Evolutionary conservation across 495 filamentous ascomycete genomes (phyloP).

Genomic region (Jackrogersella multiformis): DNA sequence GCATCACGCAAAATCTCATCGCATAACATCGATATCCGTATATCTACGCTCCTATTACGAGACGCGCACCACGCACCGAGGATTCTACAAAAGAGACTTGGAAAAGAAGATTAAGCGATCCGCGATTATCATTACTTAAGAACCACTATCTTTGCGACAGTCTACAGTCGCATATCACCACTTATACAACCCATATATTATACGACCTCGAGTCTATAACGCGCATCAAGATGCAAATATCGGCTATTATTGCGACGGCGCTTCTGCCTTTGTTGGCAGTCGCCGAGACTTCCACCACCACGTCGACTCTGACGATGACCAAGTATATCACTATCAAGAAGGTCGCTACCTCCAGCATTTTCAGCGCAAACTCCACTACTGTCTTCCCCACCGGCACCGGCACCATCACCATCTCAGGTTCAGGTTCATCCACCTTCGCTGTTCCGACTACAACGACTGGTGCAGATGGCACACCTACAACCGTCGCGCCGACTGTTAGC

Average conservation of each 20-base stretch:
- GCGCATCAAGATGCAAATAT: slow-evolving; percentile 51
- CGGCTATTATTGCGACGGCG: slow-evolving; percentile 47
- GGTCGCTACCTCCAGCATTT: slow-evolving; percentile 45
- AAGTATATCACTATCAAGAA: slow-evolving; percentile 60
- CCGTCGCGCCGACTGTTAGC: slow-evolving; percentile 39
- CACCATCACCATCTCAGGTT: too few species aligned
- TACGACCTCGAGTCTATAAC: slow-evolving; percentile 10
- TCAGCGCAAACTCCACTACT: slow-evolving; percentile 38
- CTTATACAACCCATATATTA: slow-evolving; percentile 1
- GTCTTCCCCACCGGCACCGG: slow-evolving; percentile 29
- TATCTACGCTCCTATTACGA: slow-evolving; percentile 26
- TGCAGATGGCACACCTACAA: slow-evolving; percentile 39
- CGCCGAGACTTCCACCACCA: slow-evolving; percentile 55
- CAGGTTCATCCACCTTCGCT: slow-evolving; percentile 35
- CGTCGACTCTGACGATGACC: slow-evolving; percentile 61
- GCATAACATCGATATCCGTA: slow-evolving; percentile 20
- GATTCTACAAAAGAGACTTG: slow-evolving; percentile 19
- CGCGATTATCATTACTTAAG: not conserved
- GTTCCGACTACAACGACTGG: slow-evolving; percentile 36
- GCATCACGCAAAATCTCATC: slow-evolving; percentile 41
- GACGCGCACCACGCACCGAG: slow-evolving; percentile 29
- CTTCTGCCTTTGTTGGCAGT: slow-evolving; percentile 57
- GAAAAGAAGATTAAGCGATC: slow-evolving; percentile 23
- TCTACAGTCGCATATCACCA: slow-evolving; percentile 13
- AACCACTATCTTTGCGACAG: slow-evolving; percentile 19